Base-by-base conservation (phyloP, 2,329 filamentous ascomycete genomes). In the Fusarium fracticaudum region DNA sequence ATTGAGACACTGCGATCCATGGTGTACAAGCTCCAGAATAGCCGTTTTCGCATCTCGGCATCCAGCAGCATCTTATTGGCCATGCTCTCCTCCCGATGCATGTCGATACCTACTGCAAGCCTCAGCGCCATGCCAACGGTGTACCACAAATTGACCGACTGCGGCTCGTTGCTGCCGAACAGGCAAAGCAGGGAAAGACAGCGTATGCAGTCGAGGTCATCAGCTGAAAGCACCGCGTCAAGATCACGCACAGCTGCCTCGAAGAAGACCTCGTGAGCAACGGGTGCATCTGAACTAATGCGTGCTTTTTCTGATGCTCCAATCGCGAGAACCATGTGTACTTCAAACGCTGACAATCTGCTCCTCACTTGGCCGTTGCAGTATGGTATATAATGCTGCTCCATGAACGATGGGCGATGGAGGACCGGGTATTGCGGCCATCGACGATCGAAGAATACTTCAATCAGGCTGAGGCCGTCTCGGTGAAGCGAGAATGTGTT, bases 1-100 rank as follows among this genome's bases (percentile, higher is more conserved):
- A 77, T 77, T 0, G 75, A 77, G 4, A 77, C 74, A 20, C 75
- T 76, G 11, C 74, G 60, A 10, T 77, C 75, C 75, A 77, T 77
- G 0, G 75, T 76, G 29, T 77, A 77, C 0, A 77, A 33, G 14
- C 75, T 77, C 75, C 75, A 77, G 12, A 77, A 77, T 1, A 77
- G 26, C 17, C 75, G 44, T 37, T 74, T 77, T 6, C 70, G 65
- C 75, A 77, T 77, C 24, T 77, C 74, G 7, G 75, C 62, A 6
- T 77, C 75, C 0, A 77, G 22, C 5, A 77, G 38, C 3, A 64
- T 51, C n/a, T 48, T 77, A 6, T 67, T 53, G 3, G 62, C 48
- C 0, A 76, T 33, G 8, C 67, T 74, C 33, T 77, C 75, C 18
- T 70, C 67, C 13, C 75, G 71, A 37, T 77, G 75, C 24, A 77